phyloP scores from a whole-genome alignment of 805 yeast species.

The Peterozyma xylosa region DNA sequence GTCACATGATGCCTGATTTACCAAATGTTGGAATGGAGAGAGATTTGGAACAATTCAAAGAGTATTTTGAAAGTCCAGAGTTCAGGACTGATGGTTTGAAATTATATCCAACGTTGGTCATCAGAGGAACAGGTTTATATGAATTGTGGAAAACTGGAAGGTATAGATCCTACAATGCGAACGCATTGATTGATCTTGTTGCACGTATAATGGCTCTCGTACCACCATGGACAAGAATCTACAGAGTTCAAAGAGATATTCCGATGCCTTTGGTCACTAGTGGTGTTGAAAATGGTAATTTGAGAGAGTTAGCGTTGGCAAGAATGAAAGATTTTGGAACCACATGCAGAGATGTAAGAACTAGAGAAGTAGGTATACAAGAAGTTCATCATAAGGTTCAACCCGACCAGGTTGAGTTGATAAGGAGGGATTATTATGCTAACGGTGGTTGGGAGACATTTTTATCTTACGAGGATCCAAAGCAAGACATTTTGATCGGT shows the following conservation, averaged over 20 bases:
- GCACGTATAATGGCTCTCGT: slow-evolving; percentile 94
- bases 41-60: slow-evolving; percentile 91
- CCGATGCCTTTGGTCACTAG: slow-evolving; percentile 98
- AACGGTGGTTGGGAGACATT: slow-evolving; percentile 99
- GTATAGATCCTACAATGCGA: slow-evolving; percentile 91
- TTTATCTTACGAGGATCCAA: slow-evolving; percentile 92
- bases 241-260: slow-evolving; percentile 96
- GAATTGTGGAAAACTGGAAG: slow-evolving; percentile 96
- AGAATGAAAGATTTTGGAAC: slow-evolving; percentile 99
- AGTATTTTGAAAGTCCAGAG: slow-evolving; percentile 94
- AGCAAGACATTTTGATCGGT: slow-evolving; percentile 92
- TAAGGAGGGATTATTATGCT: slow-evolving; percentile 93
- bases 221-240: slow-evolving; percentile 99
- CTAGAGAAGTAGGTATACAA: slow-evolving; percentile 97
- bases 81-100: slow-evolving; percentile 96
- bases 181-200: slow-evolving; percentile 87
- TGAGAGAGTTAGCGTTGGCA: slow-evolving; percentile 90
- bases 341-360: slow-evolving; percentile 89
- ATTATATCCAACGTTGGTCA: slow-evolving; percentile 91
- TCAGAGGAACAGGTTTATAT: slow-evolving; percentile 94
- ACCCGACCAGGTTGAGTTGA: slow-evolving; percentile 94
- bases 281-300: slow-evolving; percentile 96
- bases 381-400: slow-evolving; percentile 95
- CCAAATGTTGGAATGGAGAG: slow-evolving; percentile 99
- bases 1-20: slow-evolving; percentile 99